These are phyloP conservation scores for Pseudogymnoascus sp. DNA, from an alignment of 2,329 filamentous ascomycete species.

Conservation along the genomic window DNA sequence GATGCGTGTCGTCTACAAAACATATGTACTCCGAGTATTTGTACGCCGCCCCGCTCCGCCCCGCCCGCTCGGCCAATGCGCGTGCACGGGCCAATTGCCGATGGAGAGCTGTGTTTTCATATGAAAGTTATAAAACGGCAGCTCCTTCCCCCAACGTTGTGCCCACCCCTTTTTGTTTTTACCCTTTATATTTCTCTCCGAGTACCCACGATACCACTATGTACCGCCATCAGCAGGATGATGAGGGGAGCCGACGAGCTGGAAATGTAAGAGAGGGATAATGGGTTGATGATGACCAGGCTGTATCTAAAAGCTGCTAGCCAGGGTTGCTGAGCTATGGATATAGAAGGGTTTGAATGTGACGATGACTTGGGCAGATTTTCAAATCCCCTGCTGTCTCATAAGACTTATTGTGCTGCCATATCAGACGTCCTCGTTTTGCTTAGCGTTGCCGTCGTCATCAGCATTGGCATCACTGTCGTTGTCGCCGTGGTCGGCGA, in stretches of 20 bases:
- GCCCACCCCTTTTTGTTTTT: neutral
- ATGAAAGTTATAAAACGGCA: neutral
- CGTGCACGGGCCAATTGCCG: neutral
- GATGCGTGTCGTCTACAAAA: conserved; percentile 2
- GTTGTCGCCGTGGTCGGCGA: neutral
- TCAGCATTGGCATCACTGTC: neutral
- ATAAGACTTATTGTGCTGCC: neutral
- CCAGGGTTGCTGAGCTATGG: no score
- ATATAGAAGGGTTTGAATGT: no score
- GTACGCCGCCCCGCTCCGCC: conserved; percentile 2
- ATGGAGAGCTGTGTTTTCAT: neutral
- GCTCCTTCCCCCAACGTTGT: neutral
- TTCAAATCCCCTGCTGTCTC: neutral
- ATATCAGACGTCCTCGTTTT: neutral
- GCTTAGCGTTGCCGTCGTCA: neutral
- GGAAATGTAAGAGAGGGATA: no score
- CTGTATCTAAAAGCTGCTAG: no score
- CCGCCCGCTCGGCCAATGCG: neutral
- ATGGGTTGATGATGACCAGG: no score
- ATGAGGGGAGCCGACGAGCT: no score
- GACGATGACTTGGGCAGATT: no score
- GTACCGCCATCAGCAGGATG: neutral
- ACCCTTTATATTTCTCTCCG: neutral
- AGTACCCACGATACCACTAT: neutral
- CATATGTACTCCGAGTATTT: conserved; percentile 3